Percentiles rank a stretch among this genome's conserved stretches.
phyloP scores from a whole-genome alignment of 805 yeast species.

The Candida ovalis region DNA sequence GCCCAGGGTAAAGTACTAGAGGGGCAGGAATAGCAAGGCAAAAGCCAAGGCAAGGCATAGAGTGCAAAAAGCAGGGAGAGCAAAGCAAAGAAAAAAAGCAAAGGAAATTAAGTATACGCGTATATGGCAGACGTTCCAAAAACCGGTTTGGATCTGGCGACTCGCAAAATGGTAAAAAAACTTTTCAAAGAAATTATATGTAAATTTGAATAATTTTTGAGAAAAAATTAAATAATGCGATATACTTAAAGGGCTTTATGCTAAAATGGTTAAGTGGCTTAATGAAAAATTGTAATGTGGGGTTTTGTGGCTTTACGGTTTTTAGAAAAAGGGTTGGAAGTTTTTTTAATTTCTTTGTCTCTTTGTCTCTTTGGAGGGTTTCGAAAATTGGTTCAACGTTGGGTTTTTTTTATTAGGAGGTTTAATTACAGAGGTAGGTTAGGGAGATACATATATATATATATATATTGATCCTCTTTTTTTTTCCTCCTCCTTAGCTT shows the following conservation, averaged over 20 bases:
- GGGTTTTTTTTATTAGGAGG: too few relatives aligned
- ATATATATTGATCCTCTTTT: not conserved
- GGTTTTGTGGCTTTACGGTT: not conserved
- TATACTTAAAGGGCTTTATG: too few relatives aligned
- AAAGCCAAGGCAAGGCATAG: not conserved
- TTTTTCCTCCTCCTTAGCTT: not conserved
- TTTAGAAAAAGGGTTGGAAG: not conserved
- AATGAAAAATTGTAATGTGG: not conserved
- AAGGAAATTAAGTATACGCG: too few relatives aligned
- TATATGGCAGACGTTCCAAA: too few relatives aligned
- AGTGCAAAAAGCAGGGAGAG: not conserved
- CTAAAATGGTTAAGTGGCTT: not conserved
- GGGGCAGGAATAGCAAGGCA: too few relatives aligned
- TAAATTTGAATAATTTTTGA: too few relatives aligned
- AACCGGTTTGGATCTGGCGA: not conserved
- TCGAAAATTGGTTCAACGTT: not conserved
- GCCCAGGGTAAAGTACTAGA: too few relatives aligned
- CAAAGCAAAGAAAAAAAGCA: not conserved
- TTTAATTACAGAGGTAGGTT: too few relatives aligned
- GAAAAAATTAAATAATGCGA: too few relatives aligned
- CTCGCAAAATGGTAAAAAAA: not conserved
- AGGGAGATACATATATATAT: too few relatives aligned
- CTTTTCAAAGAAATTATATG: too few relatives aligned
- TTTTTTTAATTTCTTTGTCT: not conserved
- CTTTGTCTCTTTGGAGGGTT: not conserved